Conservation (phyloP, 768 basidiomycete species). For the Trametes elegans region DNA sequence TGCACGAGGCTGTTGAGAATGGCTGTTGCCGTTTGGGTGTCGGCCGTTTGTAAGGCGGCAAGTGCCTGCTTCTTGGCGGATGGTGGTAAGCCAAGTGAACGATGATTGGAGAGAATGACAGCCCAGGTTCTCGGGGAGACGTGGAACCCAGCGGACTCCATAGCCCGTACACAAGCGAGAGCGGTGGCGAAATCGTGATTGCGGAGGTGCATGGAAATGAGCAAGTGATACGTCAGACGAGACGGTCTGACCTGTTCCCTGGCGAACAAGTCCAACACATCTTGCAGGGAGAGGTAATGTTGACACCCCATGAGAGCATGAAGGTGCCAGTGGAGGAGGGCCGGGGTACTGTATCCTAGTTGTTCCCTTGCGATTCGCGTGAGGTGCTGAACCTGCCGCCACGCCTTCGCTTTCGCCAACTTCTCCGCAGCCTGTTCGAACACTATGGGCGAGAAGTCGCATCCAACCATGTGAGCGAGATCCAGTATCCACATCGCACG, state of each 20-base stretch:
- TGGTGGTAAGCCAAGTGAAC: slow-evolving; percentile 54
- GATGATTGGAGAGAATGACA: slow-evolving; percentile 56
- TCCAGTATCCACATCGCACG: slow-evolving; percentile 45
- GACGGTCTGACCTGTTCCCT: slow-evolving; percentile 45
- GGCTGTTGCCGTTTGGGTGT: slow-evolving; percentile 40
- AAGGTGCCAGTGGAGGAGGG: slow-evolving; percentile 70
- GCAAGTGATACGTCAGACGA: slow-evolving; percentile 65
- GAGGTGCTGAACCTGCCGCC: slow-evolving; percentile 49
- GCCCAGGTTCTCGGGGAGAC: slow-evolving; percentile 59
- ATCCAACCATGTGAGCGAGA: slow-evolving; percentile 50
- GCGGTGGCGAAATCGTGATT: slow-evolving; percentile 63
- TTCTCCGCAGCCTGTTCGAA: slow-evolving; percentile 58
- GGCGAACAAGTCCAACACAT: slow-evolving; percentile 50
- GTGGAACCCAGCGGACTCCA: slow-evolving; percentile 56
- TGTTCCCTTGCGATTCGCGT: slow-evolving; percentile 50
- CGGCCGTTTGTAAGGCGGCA: slow-evolving; percentile 42
- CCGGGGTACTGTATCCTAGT: slow-evolving; percentile 46
- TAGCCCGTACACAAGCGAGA: slow-evolving; percentile 48
- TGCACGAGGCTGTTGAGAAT: slow-evolving; percentile 72
- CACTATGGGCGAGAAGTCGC: slow-evolving; percentile 46
- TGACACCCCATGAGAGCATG: slow-evolving; percentile 58
- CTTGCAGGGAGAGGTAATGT: slow-evolving; percentile 44
- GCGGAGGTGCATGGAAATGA: slow-evolving; percentile 65
- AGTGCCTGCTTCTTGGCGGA: slow-evolving; percentile 54
- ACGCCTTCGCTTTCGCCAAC: slow-evolving; percentile 45